phyloP scores from a whole-genome alignment of 495 filamentous ascomycete genomes.

The Neurospora sp. region DNA sequence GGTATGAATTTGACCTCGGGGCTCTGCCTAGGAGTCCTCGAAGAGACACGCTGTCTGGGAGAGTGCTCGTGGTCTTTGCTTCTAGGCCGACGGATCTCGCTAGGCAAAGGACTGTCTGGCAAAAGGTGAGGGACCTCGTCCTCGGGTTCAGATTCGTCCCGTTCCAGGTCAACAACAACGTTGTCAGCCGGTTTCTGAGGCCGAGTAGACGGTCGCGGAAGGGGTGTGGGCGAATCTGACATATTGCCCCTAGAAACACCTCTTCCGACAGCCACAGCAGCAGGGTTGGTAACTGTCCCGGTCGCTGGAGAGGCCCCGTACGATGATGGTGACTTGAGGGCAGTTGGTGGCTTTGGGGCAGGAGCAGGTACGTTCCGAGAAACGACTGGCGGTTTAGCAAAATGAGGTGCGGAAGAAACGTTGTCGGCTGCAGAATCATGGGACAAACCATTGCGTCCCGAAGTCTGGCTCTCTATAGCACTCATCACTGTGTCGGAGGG shows the following conservation, averaged over 20 bases:
- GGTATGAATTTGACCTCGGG: background rate
- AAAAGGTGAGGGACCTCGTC: background rate
- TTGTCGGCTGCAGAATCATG: background rate
- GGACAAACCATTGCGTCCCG: background rate
- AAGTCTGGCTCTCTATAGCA: background rate
- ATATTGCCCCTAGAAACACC: background rate
- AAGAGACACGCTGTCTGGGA: background rate
- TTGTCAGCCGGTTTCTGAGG: background rate
- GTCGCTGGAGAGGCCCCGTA: background rate
- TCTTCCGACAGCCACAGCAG: background rate
- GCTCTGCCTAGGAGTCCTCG: background rate
- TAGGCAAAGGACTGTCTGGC: background rate
- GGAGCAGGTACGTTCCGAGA: background rate
- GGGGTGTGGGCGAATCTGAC: background rate
- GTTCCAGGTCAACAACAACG: background rate
- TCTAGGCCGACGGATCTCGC: background rate
- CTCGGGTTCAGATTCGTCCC: background rate
- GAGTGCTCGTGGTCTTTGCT: background rate
- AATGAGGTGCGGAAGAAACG: background rate
- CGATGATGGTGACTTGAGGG: background rate
- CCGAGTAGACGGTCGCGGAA: background rate
- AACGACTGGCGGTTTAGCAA: background rate
- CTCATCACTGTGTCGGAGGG: background rate
- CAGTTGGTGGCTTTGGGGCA: background rate
- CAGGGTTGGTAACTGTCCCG: background rate